Conservation (phyloP, 2,329 filamentous ascomycete genomes). For the Zalaria sp. region DNA sequence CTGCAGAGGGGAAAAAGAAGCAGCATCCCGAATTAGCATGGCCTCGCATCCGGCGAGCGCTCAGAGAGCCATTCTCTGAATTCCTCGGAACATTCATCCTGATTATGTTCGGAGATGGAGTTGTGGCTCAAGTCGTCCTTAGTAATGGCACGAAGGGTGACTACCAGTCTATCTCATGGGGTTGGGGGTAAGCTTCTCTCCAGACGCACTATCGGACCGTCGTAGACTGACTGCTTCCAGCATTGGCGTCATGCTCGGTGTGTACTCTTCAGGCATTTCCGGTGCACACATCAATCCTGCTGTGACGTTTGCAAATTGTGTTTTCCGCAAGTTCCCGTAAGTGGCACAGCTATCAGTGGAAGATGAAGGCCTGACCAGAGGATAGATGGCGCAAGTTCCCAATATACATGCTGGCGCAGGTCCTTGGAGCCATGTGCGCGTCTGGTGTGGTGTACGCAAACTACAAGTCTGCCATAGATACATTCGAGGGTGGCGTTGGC, state of each 20-base stretch:
- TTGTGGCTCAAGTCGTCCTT: slow-evolving; percentile 54
- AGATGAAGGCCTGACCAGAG: background rate
- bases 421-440: slow-evolving; percentile 51
- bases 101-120: slow-evolving; percentile 57
- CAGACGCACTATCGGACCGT: slow-evolving; percentile 11
- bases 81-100: slow-evolving; percentile 56
- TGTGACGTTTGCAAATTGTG: slow-evolving; percentile 56
- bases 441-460: slow-evolving; percentile 29
- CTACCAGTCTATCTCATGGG: slow-evolving; percentile 39
- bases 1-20: slow-evolving; percentile 11
- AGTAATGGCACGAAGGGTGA: slow-evolving; percentile 34
- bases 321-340: slow-evolving; percentile 52
- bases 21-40: slow-evolving; percentile 30
- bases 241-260: slow-evolving; percentile 54
- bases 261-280: slow-evolving; percentile 18
- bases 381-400: slow-evolving; percentile 48
- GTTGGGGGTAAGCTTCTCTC: slow-evolving; percentile 11
- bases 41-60: slow-evolving; percentile 36
- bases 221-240: slow-evolving; percentile 21
- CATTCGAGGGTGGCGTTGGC: slow-evolving; percentile 32
- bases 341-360: background rate
- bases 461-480: slow-evolving; percentile 23
- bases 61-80: slow-evolving; percentile 49
- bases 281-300: slow-evolving; percentile 31
- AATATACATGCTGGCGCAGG: slow-evolving; percentile 49